phyloP scores from a whole-genome alignment of 495 filamentous ascomycete genomes.

The Annulohypoxylon bovei region DNA sequence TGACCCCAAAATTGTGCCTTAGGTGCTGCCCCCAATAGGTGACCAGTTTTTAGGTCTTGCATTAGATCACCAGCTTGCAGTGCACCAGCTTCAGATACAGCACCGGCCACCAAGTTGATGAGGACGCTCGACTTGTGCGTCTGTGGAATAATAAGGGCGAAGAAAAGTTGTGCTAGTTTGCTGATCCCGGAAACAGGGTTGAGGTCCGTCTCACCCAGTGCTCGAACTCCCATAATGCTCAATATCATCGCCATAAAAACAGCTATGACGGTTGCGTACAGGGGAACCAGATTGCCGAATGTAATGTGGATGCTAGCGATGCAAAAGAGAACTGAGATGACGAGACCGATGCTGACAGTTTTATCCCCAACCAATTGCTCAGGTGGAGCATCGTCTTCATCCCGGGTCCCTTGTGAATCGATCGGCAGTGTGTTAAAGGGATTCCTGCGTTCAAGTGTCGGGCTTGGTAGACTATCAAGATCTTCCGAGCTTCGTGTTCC shows the following conservation, averaged over 20 bases:
- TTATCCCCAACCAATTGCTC: constrained; percentile 81
- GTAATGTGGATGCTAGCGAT: constrained; percentile 79
- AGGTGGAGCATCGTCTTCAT: constrained; percentile 80
- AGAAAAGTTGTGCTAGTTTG: constrained; percentile 95
- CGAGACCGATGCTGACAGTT: constrained; percentile 76
- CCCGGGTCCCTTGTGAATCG: constrained; percentile 40
- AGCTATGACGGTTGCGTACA: constrained; percentile 81
- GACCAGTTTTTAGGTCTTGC: constrained; percentile 98
- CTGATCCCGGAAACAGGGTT: constrained; percentile 97
- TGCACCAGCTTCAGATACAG: constrained; percentile 84
- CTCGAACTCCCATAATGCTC: constrained; percentile 94
- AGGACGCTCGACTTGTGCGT: constrained; percentile 80
- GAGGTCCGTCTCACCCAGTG: constrained; percentile 93
- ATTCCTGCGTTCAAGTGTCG: constrained; percentile 42
- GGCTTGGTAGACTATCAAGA: constrained; percentile 20
- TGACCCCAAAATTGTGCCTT: constrained; percentile 97
- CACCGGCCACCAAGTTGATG: constrained; percentile 95
- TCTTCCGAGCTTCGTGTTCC: constrained; percentile 22
- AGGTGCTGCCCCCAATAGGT: constrained; percentile 89
- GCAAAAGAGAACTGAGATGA: constrained; percentile 81
- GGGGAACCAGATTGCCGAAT: constrained; percentile 74
- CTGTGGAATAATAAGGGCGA: constrained; percentile 82
- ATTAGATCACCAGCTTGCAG: constrained; percentile 97
- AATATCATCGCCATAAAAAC: constrained; percentile 88
- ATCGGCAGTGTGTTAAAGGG: constrained; percentile 19